Evolutionary conservation across 140 eudicot genomes (phyloP).

Genomic region (Anethum foeniculum): DNA sequence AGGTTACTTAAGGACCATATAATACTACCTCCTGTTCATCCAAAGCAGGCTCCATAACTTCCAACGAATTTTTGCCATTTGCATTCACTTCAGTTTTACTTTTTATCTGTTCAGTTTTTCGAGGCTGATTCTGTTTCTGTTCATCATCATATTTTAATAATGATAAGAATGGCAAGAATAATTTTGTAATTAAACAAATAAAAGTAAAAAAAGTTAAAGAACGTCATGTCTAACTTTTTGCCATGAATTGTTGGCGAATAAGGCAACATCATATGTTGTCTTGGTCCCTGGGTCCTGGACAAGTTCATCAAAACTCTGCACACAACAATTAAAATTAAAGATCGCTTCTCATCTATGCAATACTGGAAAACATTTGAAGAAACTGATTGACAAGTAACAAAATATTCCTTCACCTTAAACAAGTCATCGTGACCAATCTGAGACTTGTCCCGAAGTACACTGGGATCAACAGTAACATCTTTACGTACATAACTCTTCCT

Average conservation of each 20-base stretch:
- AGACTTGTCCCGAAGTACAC: slow-evolving; percentile 57
- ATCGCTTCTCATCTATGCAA: background rate
- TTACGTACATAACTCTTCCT: slow-evolving; percentile 24
- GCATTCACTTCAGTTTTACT: slow-evolving; percentile 18
- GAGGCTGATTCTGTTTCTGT: slow-evolving; percentile 34
- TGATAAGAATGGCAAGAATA: slow-evolving; percentile 9
- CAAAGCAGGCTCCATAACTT: slow-evolving; percentile 20
- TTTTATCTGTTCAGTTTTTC: slow-evolving; percentile 22
- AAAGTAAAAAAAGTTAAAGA: background rate
- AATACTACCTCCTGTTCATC: slow-evolving; percentile 37
- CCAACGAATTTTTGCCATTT: slow-evolving; percentile 19
- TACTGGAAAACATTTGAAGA: background rate
- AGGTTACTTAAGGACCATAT: slow-evolving; percentile 14
- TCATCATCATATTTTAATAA: slow-evolving; percentile 8
- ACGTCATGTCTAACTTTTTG: slow-evolving; percentile 47
- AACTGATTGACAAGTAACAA: background rate
- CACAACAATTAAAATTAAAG: slow-evolving; percentile 9
- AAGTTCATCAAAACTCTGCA: slow-evolving; percentile 64
- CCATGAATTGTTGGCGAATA: slow-evolving; percentile 46
- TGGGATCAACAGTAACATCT: slow-evolving; percentile 47
- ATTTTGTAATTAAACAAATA: background rate
- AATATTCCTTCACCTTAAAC: slow-evolving; percentile 52
- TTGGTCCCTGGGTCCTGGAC: slow-evolving; percentile 55
- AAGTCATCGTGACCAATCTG: slow-evolving; percentile 53
- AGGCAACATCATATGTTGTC: slow-evolving; percentile 62